phyloP scores from a whole-genome alignment of 148 eudicot genomes.

The Pouteria glomerata region DNA sequence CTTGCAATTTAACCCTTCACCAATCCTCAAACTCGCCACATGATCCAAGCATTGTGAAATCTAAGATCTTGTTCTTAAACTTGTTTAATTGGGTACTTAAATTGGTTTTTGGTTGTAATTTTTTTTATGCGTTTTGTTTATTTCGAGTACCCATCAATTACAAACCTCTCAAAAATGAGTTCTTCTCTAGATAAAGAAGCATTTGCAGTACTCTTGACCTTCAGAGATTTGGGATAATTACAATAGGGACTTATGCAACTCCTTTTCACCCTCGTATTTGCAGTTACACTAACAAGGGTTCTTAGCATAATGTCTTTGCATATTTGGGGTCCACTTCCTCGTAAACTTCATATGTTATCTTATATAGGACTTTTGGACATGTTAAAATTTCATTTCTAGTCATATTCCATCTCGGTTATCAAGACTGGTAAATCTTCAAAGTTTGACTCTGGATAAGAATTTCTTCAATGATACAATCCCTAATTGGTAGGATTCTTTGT shows the following conservation, averaged over 20 bases:
- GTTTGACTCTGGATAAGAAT: constrained; percentile 47
- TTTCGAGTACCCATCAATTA: constrained; percentile 38
- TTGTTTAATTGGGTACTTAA: constrained; percentile 28
- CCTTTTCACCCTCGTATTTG: constrained; percentile 37
- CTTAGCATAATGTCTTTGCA: constrained; percentile 56
- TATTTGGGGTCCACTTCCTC: constrained; percentile 67
- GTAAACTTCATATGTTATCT: constrained; percentile 46
- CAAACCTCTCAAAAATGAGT: constrained; percentile 41
- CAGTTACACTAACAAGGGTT: constrained; percentile 39
- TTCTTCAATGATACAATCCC: constrained; percentile 61
- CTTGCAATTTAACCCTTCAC: constrained; percentile 55
- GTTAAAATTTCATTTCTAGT: constrained; percentile 57
- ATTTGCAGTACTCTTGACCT: constrained; percentile 48
- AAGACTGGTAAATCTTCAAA: constrained; percentile 37
- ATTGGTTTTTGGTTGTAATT: constrained; percentile 15
- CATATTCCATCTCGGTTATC: constrained; percentile 40
- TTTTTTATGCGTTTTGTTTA: constrained; percentile 29
- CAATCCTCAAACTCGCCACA: constrained; percentile 50
- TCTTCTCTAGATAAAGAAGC: constrained; percentile 57
- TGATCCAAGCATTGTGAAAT: constrained; percentile 31
- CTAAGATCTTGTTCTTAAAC: neutral
- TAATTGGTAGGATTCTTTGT: constrained; percentile 43
- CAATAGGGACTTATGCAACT: constrained; percentile 42
- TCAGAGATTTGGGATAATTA: constrained; percentile 35
- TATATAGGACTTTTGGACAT: constrained; percentile 50